Conservation (phyloP, 106 monocot genomes). For the Vanilla planifolia region DNA sequence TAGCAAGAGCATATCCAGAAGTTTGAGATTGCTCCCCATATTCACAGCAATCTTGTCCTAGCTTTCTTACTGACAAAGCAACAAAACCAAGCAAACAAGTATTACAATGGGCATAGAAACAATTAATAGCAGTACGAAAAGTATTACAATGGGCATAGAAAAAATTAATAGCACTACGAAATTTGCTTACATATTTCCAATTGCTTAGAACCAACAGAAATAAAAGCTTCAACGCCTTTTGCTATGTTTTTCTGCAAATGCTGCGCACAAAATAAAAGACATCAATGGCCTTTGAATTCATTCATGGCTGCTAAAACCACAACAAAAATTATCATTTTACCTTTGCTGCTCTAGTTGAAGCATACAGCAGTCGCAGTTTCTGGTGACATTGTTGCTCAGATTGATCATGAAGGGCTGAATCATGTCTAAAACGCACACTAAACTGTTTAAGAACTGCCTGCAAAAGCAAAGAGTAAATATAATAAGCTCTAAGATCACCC, state of each 20-base stretch:
- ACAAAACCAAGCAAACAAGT: not conserved
- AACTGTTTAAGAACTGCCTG: constrained; percentile 87
- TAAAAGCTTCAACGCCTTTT: constrained; percentile 53
- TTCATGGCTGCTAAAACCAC: not conserved
- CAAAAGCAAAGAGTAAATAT: not conserved
- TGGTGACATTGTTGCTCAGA: constrained; percentile 62
- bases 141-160: not conserved
- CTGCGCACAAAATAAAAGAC: constrained; percentile 19
- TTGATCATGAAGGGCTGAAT: constrained; percentile 46
- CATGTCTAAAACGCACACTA: constrained; percentile 50
- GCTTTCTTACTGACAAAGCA: constrained; percentile 54
- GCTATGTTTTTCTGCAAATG: constrained; percentile 74
- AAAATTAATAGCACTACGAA: not conserved
- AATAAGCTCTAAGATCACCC: too few relatives aligned
- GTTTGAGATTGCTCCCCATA: constrained; percentile 63
- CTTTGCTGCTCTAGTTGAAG: constrained; percentile 75
- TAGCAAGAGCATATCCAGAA: constrained; percentile 56
- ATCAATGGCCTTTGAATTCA: not conserved
- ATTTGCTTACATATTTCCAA: constrained; percentile 68
- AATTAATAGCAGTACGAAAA: not conserved
- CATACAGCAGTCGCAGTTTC: constrained; percentile 69
- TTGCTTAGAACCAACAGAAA: constrained; percentile 67
- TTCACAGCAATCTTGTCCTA: constrained; percentile 77
- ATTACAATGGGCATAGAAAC: not conserved
- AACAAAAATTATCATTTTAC: constrained; percentile 24